Evolutionary conservation across 805 yeast species (phyloP).

Genomic region (Cyberlindnera maritima): DNA sequence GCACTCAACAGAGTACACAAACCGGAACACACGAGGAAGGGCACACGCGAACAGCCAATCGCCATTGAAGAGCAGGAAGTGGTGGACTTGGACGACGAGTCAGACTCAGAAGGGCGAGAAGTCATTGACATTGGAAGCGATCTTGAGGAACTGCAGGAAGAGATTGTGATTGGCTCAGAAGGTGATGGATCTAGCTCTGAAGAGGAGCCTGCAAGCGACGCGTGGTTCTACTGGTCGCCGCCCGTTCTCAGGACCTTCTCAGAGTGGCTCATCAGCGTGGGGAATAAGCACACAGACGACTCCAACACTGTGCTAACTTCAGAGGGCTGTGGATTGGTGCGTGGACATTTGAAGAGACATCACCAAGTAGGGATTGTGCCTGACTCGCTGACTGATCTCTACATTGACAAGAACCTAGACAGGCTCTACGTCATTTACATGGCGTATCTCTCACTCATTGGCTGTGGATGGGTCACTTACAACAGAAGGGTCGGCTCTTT

Average conservation of each 20-base stretch:
- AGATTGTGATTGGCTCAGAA: not conserved
- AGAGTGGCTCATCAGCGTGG: constrained; percentile 9
- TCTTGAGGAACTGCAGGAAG: not conserved
- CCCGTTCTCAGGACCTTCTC: constrained; percentile 7
- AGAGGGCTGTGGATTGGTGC: constrained; percentile 2
- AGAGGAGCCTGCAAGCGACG: not conserved
- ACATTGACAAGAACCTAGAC: constrained; percentile 1
- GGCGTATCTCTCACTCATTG: constrained; percentile 6
- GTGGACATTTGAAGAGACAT: constrained; percentile 2
- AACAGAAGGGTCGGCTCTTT: not conserved
- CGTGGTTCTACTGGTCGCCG: constrained; percentile 3
- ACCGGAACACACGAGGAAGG: not conserved
- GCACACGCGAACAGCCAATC: not conserved
- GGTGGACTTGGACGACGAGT: not conserved
- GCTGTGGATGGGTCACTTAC: constrained; percentile 1
- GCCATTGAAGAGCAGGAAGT: not conserved
- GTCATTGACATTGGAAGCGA: constrained; percentile 1
- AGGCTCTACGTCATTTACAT: constrained; percentile 3
- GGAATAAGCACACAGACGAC: constrained; percentile 4
- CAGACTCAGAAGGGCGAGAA: not conserved
- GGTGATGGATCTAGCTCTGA: not conserved
- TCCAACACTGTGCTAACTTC: not conserved
- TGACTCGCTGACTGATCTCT: not conserved
- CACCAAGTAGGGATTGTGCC: not conserved
- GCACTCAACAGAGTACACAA: not conserved